Percentiles rank a stretch among this genome's conserved stretches.
Conservation (phyloP, 306 rosid species). For the Cucumis hystrix region DNA sequence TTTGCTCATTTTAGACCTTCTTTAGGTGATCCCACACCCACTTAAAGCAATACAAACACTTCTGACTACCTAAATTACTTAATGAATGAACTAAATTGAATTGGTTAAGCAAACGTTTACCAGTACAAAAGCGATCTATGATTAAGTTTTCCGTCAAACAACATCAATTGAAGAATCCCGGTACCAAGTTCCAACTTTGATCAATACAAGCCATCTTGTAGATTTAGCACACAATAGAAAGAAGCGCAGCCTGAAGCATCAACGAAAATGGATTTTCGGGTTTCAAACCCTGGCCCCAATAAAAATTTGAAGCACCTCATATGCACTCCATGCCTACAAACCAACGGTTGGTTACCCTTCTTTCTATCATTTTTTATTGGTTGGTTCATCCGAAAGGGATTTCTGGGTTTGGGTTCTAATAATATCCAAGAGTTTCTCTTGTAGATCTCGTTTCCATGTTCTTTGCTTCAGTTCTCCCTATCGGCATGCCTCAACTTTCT, state of each 20-base stretch:
- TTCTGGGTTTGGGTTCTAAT: too few relatives aligned
- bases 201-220: not conserved
- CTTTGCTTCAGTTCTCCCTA: too few relatives aligned
- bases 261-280: too few relatives aligned
- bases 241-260: not conserved
- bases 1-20: not conserved
- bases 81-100: not conserved
- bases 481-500: too few relatives aligned
- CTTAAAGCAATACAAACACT: not conserved
- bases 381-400: too few relatives aligned
- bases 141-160: not conserved
- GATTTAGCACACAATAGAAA: not conserved
- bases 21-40: constrained; percentile 3
- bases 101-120: not conserved
- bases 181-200: not conserved
- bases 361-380: too few relatives aligned
- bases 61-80: not conserved
- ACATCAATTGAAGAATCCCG: not conserved
- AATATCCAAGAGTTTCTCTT: too few relatives aligned
- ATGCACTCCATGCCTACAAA: too few relatives aligned
- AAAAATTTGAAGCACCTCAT: too few relatives aligned
- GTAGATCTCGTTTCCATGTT: too few relatives aligned
- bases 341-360: too few relatives aligned
- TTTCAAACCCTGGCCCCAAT: too few relatives aligned
- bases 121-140: not conserved